phyloP scores from a whole-genome alignment of 2,329 filamentous ascomycete species.

The Waltergamsia citrina region DNA sequence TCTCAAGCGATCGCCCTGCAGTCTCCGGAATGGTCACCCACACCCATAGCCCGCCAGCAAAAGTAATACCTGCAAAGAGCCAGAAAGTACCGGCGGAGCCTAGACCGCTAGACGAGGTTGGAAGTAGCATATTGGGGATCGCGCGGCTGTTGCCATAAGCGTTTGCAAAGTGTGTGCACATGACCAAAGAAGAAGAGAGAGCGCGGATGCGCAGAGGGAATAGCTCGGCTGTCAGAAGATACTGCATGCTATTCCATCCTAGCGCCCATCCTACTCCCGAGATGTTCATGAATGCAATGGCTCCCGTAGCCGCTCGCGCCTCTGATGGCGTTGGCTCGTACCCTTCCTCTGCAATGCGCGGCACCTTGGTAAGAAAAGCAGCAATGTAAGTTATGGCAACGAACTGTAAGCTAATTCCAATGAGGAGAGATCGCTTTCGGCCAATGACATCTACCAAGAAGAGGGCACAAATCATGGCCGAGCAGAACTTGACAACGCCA shows the following conservation, averaged over 20 bases:
- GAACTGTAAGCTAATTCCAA: constrained; percentile 15
- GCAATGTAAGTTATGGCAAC: constrained; percentile 13
- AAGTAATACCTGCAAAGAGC: constrained; percentile 7
- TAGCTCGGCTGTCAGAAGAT: constrained; percentile 28
- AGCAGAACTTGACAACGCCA: constrained; percentile 10
- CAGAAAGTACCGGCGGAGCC: constrained; percentile 6
- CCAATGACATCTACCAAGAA: constrained; percentile 11
- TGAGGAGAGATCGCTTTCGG: constrained; percentile 15
- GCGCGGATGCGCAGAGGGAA: constrained; percentile 27
- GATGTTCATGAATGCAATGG: constrained; percentile 29
- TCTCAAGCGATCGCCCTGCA: constrained; percentile 2
- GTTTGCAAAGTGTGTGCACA: constrained; percentile 26
- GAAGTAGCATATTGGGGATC: constrained; percentile 2
- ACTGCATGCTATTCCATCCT: constrained; percentile 30
- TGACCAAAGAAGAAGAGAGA: constrained; percentile 24
- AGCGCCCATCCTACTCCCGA: constrained; percentile 29
- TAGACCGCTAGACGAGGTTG: background rate
- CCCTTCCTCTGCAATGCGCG: constrained; percentile 6
- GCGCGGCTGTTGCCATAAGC: constrained; percentile 3
- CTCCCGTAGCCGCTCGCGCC: constrained; percentile 18
- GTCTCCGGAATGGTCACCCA: constrained; percentile 3
- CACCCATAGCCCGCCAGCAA: constrained; percentile 3
- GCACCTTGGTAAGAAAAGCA: constrained; percentile 12
- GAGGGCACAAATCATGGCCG: constrained; percentile 8
- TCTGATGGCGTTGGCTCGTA: constrained; percentile 6